Base-by-base conservation (phyloP, 2,329 filamentous ascomycete genomes). In the Juglanconis juglandina region DNA sequence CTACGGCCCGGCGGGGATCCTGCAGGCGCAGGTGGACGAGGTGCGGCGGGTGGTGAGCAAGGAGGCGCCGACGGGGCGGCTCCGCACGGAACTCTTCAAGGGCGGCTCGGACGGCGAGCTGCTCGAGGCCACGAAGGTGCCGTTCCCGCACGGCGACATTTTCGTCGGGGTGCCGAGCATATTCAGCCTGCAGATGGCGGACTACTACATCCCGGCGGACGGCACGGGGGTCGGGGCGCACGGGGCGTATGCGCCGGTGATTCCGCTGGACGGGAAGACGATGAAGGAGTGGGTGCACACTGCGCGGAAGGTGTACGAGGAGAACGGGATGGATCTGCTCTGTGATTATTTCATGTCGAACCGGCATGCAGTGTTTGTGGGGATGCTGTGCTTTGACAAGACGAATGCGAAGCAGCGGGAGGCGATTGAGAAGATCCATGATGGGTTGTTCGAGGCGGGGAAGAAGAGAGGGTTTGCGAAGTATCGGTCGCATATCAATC, bases 261-360 rank as follows among this genome's bases (percentile, higher is more conserved):
- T 75, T 13, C 72, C 73, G 14, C 67, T 73, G 3, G 70, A 65
- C 34, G 77, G 77, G 1, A 75, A 73, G 58, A 68, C 70, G 10
- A 68, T 79, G 47, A 64, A 77, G 6, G 73, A 75, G 34, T 80
- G 77, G 77, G 73, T 76, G 37, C 70, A 61, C 60, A 71, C 69
- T 1, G 75, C 76, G 41, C 75, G 77, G 63, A 69, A 67, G 24
- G 70, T 77, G n/a, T 78, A 74, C 58, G 76, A 78, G 60, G 69
- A 69, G 7, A 70, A 77, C 35, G 71, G 71, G 0, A 75, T 78
- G 53, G 78, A 81, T 62, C 66, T 79, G 30, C 72, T 77, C 61
- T 77, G 75, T 61, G 78, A 80, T 59, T 79, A 79, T 67, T 79
- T 79, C 68, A 77, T 81, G 75, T 73, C 78, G 53, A 76, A 79